Evolutionary conservation across 1,284 basidiomycete genomes (phyloP), one percentile per base, ranked within the genome.

Genomic region (Taiwanofungus camphoratus): DNA sequence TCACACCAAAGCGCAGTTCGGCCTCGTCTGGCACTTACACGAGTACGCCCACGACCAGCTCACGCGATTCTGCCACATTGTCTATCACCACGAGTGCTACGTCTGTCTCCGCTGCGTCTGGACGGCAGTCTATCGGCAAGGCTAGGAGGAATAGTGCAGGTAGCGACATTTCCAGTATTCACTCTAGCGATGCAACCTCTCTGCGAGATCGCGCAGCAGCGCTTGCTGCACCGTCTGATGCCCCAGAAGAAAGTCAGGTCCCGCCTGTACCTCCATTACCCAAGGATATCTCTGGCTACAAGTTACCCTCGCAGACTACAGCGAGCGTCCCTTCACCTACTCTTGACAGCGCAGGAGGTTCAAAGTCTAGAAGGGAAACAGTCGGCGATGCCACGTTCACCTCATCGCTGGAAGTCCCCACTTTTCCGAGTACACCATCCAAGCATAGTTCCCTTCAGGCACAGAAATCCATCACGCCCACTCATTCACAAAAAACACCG

Each of bases 261-360:
- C 95, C 96, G 1, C 95, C 95, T 18, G 96, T 99, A 1, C 95
- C 95, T 24, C 95, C 96, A 33, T 68, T 99, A 16, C 95, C 95
- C 27, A 97, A 96, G 66, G 90, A 92, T 53, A 65, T 92, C 51
- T 85, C 87, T 27, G 77, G 68, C 15, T 93, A 84, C 65, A 80
- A 82, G 49, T 84, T 89, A 20, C 52, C 53, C n/a, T 41, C 50
- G 15, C 45, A 49, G 36, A 41, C 49, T 8, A 5, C 81, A 76
- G 22, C 76, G 73, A 29, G 67, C 72, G 33, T 75, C 74, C 73
- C 76, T 11, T 62, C 70, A 43, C 58, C 65, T 15, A 44, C 51
- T 39, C 48, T 59, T 36, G 71, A 70, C 15, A 65, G 69, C 27
- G 63, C 62, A 41, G 65, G 67, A 18, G 65, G 64, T 46, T 54